Conservation (phyloP, 495 filamentous ascomycete genomes). For the Neurospora sp. region DNA sequence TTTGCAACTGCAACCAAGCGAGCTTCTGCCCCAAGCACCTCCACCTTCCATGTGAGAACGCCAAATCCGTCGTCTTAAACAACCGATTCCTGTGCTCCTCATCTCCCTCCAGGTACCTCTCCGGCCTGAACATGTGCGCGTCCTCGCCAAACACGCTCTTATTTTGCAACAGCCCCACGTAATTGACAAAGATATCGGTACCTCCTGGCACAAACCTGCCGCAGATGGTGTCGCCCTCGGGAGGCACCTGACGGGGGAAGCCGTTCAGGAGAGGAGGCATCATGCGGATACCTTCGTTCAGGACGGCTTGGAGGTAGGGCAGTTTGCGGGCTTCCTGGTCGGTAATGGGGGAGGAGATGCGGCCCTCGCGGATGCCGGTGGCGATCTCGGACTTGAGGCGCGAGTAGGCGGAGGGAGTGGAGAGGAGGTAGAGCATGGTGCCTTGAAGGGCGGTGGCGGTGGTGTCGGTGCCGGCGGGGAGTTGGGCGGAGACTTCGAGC, state of each 20-base stretch:
- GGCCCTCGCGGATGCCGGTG: conserved; percentile 19
- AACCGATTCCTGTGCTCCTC: background rate
- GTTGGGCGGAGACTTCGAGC: conserved; percentile 5
- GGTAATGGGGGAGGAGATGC: conserved; percentile 45
- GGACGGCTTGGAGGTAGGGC: conserved; percentile 23
- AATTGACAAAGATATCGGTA: conserved; percentile 23
- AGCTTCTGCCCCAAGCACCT: conserved; percentile 7
- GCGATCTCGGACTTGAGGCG: conserved; percentile 50
- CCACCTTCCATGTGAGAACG: conserved; percentile 7
- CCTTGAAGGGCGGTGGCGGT: conserved; percentile 46
- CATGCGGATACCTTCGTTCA: conserved; percentile 22
- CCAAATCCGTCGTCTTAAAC: conserved; percentile 1
- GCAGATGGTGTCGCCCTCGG: conserved; percentile 33
- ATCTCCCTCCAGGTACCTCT: conserved; percentile 36
- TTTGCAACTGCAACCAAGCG: conserved; percentile 9
- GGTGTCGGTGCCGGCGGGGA: conserved; percentile 52
- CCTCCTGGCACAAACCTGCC: conserved; percentile 17
- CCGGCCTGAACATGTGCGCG: conserved; percentile 36
- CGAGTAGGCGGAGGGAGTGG: conserved; percentile 32
- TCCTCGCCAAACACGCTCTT: conserved; percentile 36
- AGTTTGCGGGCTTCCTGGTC: conserved; percentile 45
- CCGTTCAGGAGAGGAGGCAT: conserved; percentile 6
- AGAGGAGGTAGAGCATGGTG: conserved; percentile 41
- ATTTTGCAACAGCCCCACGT: conserved; percentile 24
- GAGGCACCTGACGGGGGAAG: conserved; percentile 14